These are phyloP conservation scores for Ophiobolus disseminans DNA, from an alignment of 2,329 filamentous ascomycete genomes.

Conservation along the genomic window DNA sequence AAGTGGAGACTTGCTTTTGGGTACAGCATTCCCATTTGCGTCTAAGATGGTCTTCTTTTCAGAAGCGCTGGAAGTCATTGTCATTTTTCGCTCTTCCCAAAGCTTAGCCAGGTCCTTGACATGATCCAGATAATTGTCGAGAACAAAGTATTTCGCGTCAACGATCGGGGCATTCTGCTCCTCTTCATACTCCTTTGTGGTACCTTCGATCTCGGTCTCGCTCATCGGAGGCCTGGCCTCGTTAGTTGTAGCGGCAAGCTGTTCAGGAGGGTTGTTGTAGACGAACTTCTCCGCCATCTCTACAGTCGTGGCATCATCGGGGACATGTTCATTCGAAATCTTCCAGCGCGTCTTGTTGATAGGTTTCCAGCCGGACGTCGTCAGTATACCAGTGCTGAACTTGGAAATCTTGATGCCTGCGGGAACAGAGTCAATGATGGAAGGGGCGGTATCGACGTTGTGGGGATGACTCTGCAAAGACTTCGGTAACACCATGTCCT, in stretches of 20 bases:
- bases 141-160: slow-evolving; percentile 9
- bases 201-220: neutral
- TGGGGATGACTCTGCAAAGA: neutral
- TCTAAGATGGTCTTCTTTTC: neutral
- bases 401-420: neutral
- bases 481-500: neutral
- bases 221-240: neutral
- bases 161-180: neutral
- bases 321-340: neutral
- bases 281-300: neutral
- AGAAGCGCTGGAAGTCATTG: neutral
- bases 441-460: neutral
- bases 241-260: neutral
- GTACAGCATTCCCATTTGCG: no score
- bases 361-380: neutral
- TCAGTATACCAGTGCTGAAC: neutral
- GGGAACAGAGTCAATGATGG: neutral
- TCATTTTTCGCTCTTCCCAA: neutral
- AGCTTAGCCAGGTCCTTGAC: neutral
- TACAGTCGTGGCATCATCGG: neutral
- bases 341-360: neutral
- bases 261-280: neutral
- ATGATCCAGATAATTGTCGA: slow-evolving; percentile 5
- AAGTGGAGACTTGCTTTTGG: no score
- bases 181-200: neutral